Evolutionary conservation across 2,329 filamentous ascomycete genomes (phyloP).

Genomic region (Chaetomiaceae sp.): DNA sequence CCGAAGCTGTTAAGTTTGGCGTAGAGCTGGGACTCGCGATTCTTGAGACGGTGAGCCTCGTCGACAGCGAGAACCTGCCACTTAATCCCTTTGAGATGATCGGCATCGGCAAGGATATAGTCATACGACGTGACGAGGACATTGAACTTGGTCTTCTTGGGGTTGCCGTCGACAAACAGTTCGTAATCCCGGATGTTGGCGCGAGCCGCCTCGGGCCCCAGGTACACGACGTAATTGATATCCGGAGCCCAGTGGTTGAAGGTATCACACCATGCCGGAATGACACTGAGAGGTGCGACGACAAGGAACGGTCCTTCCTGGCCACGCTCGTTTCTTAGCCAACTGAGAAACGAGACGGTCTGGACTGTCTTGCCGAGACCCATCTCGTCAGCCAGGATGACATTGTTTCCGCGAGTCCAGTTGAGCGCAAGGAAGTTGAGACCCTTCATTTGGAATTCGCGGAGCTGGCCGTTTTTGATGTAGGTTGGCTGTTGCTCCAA

Average conservation of each 20-base stretch:
- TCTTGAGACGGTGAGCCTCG: slow-evolving; percentile 95
- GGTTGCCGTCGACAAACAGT: slow-evolving; percentile 77
- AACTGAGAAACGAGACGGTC: slow-evolving; percentile 94
- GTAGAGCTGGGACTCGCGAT: slow-evolving; percentile 91
- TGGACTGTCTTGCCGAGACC: slow-evolving; percentile 97
- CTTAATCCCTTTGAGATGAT: slow-evolving; percentile 83
- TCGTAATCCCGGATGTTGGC: slow-evolving; percentile 88
- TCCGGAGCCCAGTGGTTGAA: slow-evolving; percentile 96
- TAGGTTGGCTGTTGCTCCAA: slow-evolving; percentile 80
- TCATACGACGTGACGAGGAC: slow-evolving; percentile 98
- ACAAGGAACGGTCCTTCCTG: slow-evolving; percentile 96
- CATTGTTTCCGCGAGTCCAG: slow-evolving; percentile 90
- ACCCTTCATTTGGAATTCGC: slow-evolving; percentile 89
- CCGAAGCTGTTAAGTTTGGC: slow-evolving; percentile 79
- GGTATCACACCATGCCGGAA: slow-evolving; percentile 96
- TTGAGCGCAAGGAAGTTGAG: slow-evolving; percentile 95
- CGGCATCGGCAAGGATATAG: slow-evolving; percentile 81
- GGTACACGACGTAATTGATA: slow-evolving; percentile 94
- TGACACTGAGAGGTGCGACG: slow-evolving; percentile 94
- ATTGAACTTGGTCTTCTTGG: slow-evolving; percentile 90
- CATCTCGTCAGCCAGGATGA: slow-evolving; percentile 98
- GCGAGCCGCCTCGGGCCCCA: slow-evolving; percentile 81
- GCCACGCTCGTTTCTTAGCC: slow-evolving; percentile 81
- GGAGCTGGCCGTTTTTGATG: slow-evolving; percentile 76
- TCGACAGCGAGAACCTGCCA: slow-evolving; percentile 98